Evolutionary conservation across 805 yeast genomes (phyloP).

Genomic region (Starmerella powellii): DNA sequence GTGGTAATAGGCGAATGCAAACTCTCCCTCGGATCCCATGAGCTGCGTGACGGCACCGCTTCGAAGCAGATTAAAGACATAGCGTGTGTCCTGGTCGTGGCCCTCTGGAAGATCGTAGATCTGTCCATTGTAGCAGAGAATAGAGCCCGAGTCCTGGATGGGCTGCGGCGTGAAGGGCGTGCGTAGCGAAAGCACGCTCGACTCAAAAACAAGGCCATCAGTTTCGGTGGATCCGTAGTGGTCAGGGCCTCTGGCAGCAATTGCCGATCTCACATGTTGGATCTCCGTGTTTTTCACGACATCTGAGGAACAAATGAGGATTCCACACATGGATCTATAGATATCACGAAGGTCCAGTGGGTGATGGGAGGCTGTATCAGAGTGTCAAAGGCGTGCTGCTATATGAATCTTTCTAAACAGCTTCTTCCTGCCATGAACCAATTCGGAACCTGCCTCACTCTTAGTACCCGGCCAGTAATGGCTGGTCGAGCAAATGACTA

Average conservation of each 20-base stretch:
- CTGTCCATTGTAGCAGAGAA: conserved; percentile 84
- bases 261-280: neutral
- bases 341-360: neutral
- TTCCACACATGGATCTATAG: conserved; percentile 27
- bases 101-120: conserved; percentile 43
- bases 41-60: neutral
- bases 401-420: no score
- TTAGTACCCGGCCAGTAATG: no score
- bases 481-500: no score
- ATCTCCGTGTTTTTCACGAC: neutral
- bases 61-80: conserved; percentile 30
- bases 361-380: no score
- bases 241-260: conserved; percentile 27
- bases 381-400: no score
- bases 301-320: conserved; percentile 19
- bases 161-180: conserved; percentile 76
- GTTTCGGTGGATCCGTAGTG: conserved; percentile 5
- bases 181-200: conserved; percentile 67
- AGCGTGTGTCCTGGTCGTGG: conserved; percentile 42
- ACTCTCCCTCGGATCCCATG: conserved; percentile 54
- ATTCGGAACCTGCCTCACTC: no score
- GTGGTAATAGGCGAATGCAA: conserved; percentile 48
- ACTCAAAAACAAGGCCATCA: conserved; percentile 9
- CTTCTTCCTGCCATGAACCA: no score
- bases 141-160: conserved; percentile 26